These are phyloP conservation scores for Centaurea solstitialis DNA, from an alignment of 129 eudicot species.

Conservation along the genomic window DNA sequence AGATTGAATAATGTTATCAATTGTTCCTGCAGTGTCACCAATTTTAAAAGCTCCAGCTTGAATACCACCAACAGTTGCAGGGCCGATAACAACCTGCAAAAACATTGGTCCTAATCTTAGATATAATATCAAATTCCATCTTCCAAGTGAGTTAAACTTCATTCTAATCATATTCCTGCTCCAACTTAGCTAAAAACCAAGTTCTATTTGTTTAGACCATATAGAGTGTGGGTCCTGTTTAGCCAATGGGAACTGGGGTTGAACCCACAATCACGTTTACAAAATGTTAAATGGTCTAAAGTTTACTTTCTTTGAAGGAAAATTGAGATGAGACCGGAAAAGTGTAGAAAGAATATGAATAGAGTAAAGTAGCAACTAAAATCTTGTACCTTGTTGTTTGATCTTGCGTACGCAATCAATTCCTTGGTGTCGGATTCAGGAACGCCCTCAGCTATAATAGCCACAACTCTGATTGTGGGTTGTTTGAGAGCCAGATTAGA, in stretches of 20 bases:
- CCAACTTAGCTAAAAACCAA: neutral
- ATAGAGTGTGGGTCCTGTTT: neutral
- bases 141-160: neutral
- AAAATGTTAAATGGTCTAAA: neutral
- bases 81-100: conserved; percentile 87
- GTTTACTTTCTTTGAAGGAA: neutral
- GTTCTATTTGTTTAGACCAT: neutral
- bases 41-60: conserved; percentile 97
- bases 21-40: conserved; percentile 97
- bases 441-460: conserved; percentile 88
- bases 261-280: neutral
- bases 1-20: conserved; percentile 90
- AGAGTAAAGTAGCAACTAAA: neutral
- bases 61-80: conserved; percentile 96
- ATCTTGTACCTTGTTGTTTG: conserved; percentile 69
- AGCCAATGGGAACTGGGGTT: neutral
- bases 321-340: neutral
- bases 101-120: neutral
- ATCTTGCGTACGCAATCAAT: conserved; percentile 66
- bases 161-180: neutral
- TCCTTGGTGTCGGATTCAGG: conserved; percentile 84
- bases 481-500: conserved; percentile 80
- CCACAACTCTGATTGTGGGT: conserved; percentile 82
- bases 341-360: neutral
- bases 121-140: neutral